Evolutionary conservation across 768 basidiomycete species (phyloP).

Genomic region (Hypholoma fasciculare): DNA sequence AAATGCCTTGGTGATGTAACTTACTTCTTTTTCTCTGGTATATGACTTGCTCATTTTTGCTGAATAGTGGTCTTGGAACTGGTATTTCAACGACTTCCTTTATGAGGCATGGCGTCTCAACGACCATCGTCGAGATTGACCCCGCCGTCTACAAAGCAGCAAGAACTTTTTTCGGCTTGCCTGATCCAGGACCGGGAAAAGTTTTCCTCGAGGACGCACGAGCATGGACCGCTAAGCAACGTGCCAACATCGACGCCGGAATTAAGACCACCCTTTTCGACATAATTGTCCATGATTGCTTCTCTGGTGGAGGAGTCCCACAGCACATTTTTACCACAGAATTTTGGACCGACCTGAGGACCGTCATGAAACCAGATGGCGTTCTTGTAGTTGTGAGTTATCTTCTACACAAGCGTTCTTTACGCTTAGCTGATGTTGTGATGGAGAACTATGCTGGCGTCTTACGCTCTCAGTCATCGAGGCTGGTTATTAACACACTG

Average conservation of each 20-base stretch:
- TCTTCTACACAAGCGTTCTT: background rate
- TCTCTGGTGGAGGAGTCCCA: conserved; percentile 92
- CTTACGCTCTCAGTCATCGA: conserved; percentile 58
- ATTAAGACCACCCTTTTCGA: conserved; percentile 50
- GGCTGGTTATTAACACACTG: conserved; percentile 70
- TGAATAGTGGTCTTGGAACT: conserved; percentile 78
- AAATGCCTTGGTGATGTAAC: conserved; percentile 75
- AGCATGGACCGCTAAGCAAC: conserved; percentile 56
- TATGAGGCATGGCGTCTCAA: conserved; percentile 62
- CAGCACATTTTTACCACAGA: conserved; percentile 80
- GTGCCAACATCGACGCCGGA: conserved; percentile 24
- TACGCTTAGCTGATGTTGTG: background rate
- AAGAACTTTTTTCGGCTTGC: conserved; percentile 75
- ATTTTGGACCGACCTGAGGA: conserved; percentile 77
- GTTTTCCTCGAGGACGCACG: conserved; percentile 82
- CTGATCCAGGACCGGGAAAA: conserved; percentile 54
- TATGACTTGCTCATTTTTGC: conserved; percentile 7
- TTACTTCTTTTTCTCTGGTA: conserved; percentile 11
- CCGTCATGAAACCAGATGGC: conserved; percentile 65
- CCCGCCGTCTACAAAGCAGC: conserved; percentile 88
- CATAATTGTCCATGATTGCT: conserved; percentile 87
- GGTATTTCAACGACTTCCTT: conserved; percentile 83
- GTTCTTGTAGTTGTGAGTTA: conserved; percentile 71
- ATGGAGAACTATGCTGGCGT: conserved; percentile 83
- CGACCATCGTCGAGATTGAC: conserved; percentile 92